These are phyloP conservation scores for Eutypella sp. DNA, from an alignment of 2,329 filamentous ascomycete species.

Conservation along the genomic window DNA sequence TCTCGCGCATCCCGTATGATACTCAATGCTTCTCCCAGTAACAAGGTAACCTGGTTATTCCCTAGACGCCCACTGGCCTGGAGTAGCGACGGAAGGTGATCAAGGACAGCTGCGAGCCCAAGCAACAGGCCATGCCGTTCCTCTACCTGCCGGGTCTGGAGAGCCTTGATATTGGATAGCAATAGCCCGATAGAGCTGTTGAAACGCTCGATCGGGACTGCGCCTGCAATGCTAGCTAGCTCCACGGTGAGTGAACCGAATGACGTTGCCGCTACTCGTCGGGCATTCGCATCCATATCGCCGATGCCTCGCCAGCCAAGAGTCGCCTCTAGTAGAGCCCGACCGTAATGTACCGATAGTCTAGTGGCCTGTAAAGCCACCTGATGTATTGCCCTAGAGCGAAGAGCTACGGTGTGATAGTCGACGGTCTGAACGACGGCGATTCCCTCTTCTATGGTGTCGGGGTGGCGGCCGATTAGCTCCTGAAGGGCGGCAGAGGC, in stretches of 20 bases:
- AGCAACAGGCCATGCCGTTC: constrained; percentile 64
- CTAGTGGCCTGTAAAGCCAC: constrained; percentile 65
- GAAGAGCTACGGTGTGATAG: constrained; percentile 87
- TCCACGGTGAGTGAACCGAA: constrained; percentile 56
- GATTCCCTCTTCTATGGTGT: constrained; percentile 78
- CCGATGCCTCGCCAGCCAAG: constrained; percentile 86
- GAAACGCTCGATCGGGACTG: constrained; percentile 23
- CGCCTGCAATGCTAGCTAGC: constrained; percentile 23
- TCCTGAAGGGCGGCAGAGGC: constrained; percentile 93
- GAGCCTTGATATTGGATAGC: constrained; percentile 35
- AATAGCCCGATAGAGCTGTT: constrained; percentile 37
- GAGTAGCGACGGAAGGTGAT: constrained; percentile 36
- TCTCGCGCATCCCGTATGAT: constrained; percentile 38
- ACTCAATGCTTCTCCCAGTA: constrained; percentile 23
- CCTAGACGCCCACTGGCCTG: constrained; percentile 1
- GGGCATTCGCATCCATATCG: constrained; percentile 68
- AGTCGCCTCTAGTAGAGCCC: constrained; percentile 64
- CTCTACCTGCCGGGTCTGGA: constrained; percentile 58
- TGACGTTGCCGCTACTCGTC: constrained; percentile 65
- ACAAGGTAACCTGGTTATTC: constrained; percentile 13
- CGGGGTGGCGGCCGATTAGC: constrained; percentile 85
- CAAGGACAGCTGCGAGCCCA: constrained; percentile 54
- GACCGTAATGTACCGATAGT: constrained; percentile 65
- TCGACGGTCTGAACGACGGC: constrained; percentile 83
- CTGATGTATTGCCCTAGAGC: constrained; percentile 73